Evolutionary conservation across 768 basidiomycete species (phyloP), one percentile per base, ranked within the genome.

Genomic region (Pulveroboletus sp.): DNA sequence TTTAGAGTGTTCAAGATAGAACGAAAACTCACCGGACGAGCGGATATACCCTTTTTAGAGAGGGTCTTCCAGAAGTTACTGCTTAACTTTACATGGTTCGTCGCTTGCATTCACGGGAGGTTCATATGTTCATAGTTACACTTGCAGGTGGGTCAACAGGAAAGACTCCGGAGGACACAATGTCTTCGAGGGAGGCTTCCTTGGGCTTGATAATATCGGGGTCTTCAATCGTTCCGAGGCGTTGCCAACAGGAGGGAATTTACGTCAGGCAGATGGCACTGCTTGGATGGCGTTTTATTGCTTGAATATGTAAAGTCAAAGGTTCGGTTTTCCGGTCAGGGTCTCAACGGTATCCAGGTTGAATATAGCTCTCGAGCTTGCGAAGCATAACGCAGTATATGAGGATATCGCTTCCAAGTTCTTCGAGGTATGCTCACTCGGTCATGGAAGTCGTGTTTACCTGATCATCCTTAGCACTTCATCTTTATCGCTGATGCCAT

Each of bases 271-370:
- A 8, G 96, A 99, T 65, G 95, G 95, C 9, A 99, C 96, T 6
- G 92, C 95, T 0, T 99, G 96, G 96, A 99, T 99, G 96, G 96
- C 93, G 27, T 99, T 98, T 74, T 99, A 95, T 69, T 93, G 86
- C 58, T 70, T 98, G 50, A 96, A 96, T 63, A 98, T 98, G 96
- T 90, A 52, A 58, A 81, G 59, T 24, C 30, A 43, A 9, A 4
- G 29, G n/a, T n/a, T n/a, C 31, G 36, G 43, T 26, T 30, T 51
- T 10, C 13, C 16, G 35, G 17, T 36, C 14, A n/a, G 22, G 32
- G 29, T 47, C 34, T 43, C 17, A 53, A 49, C 43, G 27, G 44
- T 32, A 22, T 46, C 20, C 49, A 93, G 91, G 92, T 70, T 99
- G 67, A 95, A 88, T 68, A 99, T 99, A 65, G 94, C 96, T 0